These are phyloP conservation scores for Alloteropsis semialata DNA, from an alignment of 176 grass and related monocot species.

Conservation along the genomic window DNA sequence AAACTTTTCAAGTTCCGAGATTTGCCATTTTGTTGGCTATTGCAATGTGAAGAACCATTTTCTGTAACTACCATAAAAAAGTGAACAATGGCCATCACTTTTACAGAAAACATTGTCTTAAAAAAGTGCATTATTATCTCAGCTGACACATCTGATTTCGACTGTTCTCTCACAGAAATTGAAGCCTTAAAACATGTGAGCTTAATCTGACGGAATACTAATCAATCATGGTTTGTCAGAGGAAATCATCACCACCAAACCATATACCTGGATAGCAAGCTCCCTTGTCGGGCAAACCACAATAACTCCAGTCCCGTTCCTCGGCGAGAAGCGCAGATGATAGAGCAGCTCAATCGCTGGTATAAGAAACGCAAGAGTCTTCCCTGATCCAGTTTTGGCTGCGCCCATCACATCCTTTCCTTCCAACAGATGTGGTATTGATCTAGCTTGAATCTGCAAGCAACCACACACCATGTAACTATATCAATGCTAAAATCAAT, in stretches of 20 bases:
- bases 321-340: slow-evolving; percentile 46
- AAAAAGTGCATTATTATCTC: background rate
- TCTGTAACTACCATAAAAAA: background rate
- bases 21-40: background rate
- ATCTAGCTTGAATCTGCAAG: slow-evolving; percentile 76
- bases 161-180: background rate
- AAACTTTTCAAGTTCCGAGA: background rate
- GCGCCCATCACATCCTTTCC: slow-evolving; percentile 80
- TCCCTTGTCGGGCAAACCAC: slow-evolving; percentile 77
- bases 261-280: slow-evolving; percentile 74
- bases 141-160: background rate
- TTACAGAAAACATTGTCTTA: background rate
- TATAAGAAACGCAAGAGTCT: slow-evolving; percentile 80
- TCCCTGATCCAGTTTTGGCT: slow-evolving; percentile 68
- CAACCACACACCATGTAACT: background rate
- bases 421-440: slow-evolving; percentile 63
- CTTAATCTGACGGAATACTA: background rate
- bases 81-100: background rate
- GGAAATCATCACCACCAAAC: background rate
- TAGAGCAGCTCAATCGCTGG: slow-evolving; percentile 64
- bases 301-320: slow-evolving; percentile 71
- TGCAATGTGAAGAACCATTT: background rate
- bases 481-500: background rate
- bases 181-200: background rate
- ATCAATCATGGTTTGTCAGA: background rate